Conservation (phyloP, 768 basidiomycete species). For the Cystobasidium onofrii region DNA sequence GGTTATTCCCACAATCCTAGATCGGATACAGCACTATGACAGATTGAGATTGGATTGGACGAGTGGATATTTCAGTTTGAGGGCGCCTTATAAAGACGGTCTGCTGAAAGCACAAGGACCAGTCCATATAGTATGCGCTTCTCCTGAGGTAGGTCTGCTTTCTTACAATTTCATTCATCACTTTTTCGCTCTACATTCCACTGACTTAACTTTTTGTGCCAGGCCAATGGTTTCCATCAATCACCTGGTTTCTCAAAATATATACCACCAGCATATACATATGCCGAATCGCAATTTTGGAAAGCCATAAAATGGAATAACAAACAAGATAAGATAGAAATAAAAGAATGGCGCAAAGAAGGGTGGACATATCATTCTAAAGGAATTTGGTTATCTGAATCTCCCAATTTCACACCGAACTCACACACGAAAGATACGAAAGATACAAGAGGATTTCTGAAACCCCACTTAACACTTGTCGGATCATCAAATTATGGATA, state of each 20-base stretch:
- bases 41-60: constrained; percentile 61
- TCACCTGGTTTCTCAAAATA: constrained; percentile 81
- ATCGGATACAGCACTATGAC: constrained; percentile 35
- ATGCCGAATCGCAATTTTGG: constrained; percentile 73
- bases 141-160: constrained; percentile 60
- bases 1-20: constrained; percentile 44
- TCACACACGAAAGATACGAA: background rate
- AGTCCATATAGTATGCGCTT: constrained; percentile 71
- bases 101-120: constrained; percentile 53
- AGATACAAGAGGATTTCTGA: background rate
- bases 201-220: background rate
- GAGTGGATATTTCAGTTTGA: constrained; percentile 89
- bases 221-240: constrained; percentile 95
- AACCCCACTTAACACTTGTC: constrained; percentile 36
- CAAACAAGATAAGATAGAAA: constrained; percentile 53
- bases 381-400: constrained; percentile 51
- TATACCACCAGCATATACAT: constrained; percentile 90
- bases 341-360: constrained; percentile 76
- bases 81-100: constrained; percentile 65
- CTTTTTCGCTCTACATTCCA: no score
- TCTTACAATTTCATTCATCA: background rate
- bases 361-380: constrained; percentile 99
- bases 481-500: constrained; percentile 42
- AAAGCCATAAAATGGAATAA: constrained; percentile 35
- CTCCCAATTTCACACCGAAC: background rate